Base-by-base conservation (phyloP, 2,329 filamentous ascomycete species). In the Colletotrichum spinosum region DNA sequence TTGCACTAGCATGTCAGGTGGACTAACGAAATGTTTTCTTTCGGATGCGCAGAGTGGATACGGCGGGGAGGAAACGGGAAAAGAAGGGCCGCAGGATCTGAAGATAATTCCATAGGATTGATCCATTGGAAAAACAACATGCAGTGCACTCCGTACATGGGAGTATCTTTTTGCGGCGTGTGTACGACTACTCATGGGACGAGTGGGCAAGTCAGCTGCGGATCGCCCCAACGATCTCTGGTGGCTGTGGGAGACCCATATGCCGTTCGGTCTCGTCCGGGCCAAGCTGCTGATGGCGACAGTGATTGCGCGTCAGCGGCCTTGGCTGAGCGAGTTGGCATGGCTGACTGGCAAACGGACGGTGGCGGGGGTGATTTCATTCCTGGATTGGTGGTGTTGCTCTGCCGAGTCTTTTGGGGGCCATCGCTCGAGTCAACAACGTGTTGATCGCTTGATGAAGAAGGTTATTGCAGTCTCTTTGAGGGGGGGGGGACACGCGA, bases 281-380 rank as follows among this genome's bases (percentile, higher is more conserved):
- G 51, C 33, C 66, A 62, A 66, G 62, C 37, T 45, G 34, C 39
- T 42, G 49, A 61, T 68, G 63, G 66, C 66, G 63, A 65, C 56
- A 53, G 61, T 55, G 60, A 65, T 69, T 69, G 67, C 67, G 67
- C 60, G 67, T 68, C 67, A 67, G 51, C 35, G 41, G 55, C 54
- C 67, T 67, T 67, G 67, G 67, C 67, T 41, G 25, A 10, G 44
- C 42, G 15, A 44, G 42, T 15, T n/a, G 34, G 55, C 64, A 63
- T 58, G 57, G 62, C 54, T 56, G 56, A 54, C 53, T 55, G 45
- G 48, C 41, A 52, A 38, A 17, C 25, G n/a, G 45, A 10, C 15
- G 34, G 25, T 3, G 11, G 55, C 9, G 58, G 46, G 60, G 52
- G n/a, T 37, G 52, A 41, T 62, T 42, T 33, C 38, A 39, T 44